phyloP scores from a whole-genome alignment of 176 grass and related monocot species.

The Aegilops tauschii region DNA sequence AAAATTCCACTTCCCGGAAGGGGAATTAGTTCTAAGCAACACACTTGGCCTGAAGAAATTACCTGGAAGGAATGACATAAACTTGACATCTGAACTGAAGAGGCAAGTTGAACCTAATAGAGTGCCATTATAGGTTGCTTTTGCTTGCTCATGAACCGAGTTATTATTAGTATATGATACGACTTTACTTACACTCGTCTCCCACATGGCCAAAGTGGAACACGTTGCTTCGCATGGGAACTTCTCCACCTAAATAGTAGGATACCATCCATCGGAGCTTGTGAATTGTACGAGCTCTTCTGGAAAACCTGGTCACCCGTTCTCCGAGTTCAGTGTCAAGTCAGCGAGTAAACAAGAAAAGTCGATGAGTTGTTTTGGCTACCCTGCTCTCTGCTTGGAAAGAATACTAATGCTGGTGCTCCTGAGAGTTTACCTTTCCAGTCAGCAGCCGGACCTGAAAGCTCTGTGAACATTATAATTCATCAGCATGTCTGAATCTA shows the following conservation, averaged over 20 bases:
- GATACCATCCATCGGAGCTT: not conserved
- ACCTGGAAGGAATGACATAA: not conserved
- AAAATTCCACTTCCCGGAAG: not conserved
- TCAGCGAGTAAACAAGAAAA: not conserved
- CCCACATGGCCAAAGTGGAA: constrained; percentile 18
- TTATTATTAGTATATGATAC: not conserved
- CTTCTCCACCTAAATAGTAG: not conserved
- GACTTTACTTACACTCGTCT: not conserved
- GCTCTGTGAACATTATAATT: not conserved
- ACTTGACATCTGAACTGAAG: not conserved
- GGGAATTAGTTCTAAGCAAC: not conserved
- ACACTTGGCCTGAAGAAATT: not conserved
- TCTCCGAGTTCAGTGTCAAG: too few species aligned
- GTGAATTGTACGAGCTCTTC: not conserved
- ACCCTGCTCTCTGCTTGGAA: not conserved
- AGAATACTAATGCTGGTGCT: not conserved
- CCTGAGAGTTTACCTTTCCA: constrained; percentile 1
- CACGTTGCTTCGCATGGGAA: constrained; percentile 7
- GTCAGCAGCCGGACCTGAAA: constrained; percentile 6
- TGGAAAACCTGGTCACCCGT: not conserved
- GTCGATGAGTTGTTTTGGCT: not conserved
- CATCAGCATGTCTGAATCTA: not conserved
- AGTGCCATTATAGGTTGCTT: not conserved
- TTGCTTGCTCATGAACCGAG: not conserved
- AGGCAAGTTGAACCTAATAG: not conserved